phyloP scores from a whole-genome alignment of 2,329 filamentous ascomycete species.

The Cladobotryum protrusum region DNA sequence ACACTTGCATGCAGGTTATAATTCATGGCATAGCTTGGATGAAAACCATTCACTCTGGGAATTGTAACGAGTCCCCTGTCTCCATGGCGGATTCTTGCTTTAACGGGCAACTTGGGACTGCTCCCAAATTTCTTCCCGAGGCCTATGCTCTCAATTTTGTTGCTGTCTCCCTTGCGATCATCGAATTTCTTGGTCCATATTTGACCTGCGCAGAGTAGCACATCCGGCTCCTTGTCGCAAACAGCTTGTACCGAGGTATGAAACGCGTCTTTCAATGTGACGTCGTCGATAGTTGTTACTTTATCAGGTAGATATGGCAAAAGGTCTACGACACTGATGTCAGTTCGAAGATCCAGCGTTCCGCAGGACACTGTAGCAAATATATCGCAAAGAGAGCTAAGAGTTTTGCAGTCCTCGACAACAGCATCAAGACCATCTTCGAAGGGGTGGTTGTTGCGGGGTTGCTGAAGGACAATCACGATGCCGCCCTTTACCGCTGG shows the following conservation, averaged over 20 bases:
- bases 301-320: slow-evolving; percentile 9
- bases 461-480: slow-evolving; percentile 15
- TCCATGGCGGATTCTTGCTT: neutral
- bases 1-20: slow-evolving; percentile 12
- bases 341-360: slow-evolving; percentile 6
- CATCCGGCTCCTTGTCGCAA: slow-evolving; percentile 11
- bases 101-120: neutral
- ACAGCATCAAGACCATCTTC: slow-evolving; percentile 13
- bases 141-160: slow-evolving; percentile 10
- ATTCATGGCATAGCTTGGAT: slow-evolving; percentile 15
- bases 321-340: slow-evolving; percentile 12
- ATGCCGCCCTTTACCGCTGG: slow-evolving; percentile 14
- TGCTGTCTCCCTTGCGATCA: slow-evolving; percentile 9
- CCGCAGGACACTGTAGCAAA: slow-evolving; percentile 10
- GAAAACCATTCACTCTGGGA: slow-evolving; percentile 14
- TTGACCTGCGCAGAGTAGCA: slow-evolving; percentile 13
- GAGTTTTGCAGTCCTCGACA: slow-evolving; percentile 14
- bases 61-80: neutral
- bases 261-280: slow-evolving; percentile 3
- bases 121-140: slow-evolving; percentile 9
- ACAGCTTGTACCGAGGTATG: neutral
- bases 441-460: slow-evolving; percentile 15
- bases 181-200: slow-evolving; percentile 6
- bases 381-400: slow-evolving; percentile 9
- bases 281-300: neutral